Percentiles rank a stretch among this genome's conserved stretches.
These are phyloP conservation scores for Glomus cerebriforme DNA, from an alignment of 192 early-diverging fungal species.

Conservation along the genomic window DNA sequence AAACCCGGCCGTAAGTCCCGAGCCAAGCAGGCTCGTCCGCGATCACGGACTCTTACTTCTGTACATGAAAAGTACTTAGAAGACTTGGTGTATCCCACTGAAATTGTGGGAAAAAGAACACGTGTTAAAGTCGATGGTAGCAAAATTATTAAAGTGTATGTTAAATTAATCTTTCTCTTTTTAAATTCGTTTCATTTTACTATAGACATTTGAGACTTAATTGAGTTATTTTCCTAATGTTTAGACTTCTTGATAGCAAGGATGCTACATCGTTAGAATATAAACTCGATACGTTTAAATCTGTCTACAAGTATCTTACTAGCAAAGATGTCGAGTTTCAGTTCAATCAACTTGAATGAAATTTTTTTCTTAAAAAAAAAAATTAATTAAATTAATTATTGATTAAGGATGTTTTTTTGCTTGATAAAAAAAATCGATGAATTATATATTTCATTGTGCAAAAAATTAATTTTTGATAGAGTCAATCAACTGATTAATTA, in stretches of 20 bases:
- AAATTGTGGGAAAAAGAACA: slow-evolving; percentile 98
- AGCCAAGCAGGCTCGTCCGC: slow-evolving; percentile 90
- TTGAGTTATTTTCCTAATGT: not conserved
- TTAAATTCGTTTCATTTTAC: not conserved
- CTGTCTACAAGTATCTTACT: slow-evolving; percentile 93
- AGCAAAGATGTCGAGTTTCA: slow-evolving; percentile 99
- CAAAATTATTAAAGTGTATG: slow-evolving; percentile 93
- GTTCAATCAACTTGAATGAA: slow-evolving; percentile 66
- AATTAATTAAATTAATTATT: too few species aligned
- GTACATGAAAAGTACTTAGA: slow-evolving; percentile 97
- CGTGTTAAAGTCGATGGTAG: slow-evolving; percentile 94
- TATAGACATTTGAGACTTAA: not conserved
- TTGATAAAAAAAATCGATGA: too few species aligned
- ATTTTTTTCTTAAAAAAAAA: too few species aligned
- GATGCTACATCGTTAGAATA: slow-evolving; percentile 96
- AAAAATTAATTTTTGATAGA: too few species aligned
- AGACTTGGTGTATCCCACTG: slow-evolving; percentile 98
- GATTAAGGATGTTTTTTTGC: too few species aligned
- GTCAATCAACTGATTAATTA: too few species aligned
- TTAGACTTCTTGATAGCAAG: slow-evolving; percentile 93
- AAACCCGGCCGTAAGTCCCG: slow-evolving; percentile 90
- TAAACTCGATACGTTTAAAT: slow-evolving; percentile 97
- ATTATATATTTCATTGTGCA: too few species aligned
- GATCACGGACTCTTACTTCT: slow-evolving; percentile 92
- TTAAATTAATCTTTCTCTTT: slow-evolving; percentile 20